phyloP scores from a whole-genome alignment of 805 yeast genomes.

The Cephaloascus albidus region DNA sequence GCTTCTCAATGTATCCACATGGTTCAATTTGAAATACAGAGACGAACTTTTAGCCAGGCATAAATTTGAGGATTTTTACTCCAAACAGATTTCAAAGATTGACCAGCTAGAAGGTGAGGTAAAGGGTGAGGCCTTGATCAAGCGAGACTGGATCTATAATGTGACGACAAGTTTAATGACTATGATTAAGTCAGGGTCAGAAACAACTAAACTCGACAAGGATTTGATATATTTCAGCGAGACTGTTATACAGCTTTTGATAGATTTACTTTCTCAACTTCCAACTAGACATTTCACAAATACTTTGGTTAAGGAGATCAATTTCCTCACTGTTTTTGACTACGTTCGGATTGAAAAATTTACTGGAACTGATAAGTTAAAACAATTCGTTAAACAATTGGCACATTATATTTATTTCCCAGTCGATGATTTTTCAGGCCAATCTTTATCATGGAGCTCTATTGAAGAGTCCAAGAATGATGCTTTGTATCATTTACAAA shows the following conservation, averaged over 20 bases:
- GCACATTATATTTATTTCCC: conserved; percentile 23
- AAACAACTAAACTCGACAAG: neutral
- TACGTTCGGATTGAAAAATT: neutral
- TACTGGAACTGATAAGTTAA: neutral
- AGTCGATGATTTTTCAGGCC: conserved; percentile 27
- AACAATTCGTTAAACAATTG: conserved; percentile 1
- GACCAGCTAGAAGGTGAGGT: conserved; percentile 1
- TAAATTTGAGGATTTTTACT: conserved; percentile 12
- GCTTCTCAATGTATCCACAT: conserved; percentile 20
- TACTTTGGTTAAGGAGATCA: conserved; percentile 16
- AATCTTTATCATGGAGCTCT: neutral
- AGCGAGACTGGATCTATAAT: neutral
- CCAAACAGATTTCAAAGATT: conserved; percentile 7
- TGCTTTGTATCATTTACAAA: neutral
- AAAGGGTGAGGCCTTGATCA: neutral
- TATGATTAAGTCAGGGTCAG: neutral
- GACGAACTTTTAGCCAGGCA: conserved; percentile 7
- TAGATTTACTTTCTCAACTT: conserved; percentile 22
- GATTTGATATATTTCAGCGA: conserved; percentile 2
- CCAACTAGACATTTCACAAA: conserved; percentile 29
- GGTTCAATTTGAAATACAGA: conserved; percentile 15
- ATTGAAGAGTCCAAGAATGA: neutral
- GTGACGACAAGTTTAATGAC: neutral
- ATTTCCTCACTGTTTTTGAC: conserved; percentile 4
- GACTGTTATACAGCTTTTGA: conserved; percentile 12